phyloP scores from a whole-genome alignment of 768 basidiomycete species.

The Pholiota microspora region DNA sequence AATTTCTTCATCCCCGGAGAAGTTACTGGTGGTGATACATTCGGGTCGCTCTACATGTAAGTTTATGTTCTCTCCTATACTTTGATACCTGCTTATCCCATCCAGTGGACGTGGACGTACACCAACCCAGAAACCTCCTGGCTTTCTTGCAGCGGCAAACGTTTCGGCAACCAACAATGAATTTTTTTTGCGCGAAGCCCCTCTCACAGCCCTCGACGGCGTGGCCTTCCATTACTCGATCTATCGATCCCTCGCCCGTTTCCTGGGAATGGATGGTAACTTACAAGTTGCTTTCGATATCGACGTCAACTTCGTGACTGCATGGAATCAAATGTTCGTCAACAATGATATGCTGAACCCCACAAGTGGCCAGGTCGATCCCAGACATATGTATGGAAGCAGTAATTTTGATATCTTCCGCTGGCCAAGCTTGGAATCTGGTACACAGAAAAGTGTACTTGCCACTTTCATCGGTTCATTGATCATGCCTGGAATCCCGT shows the following conservation, averaged over 20 bases:
- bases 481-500: slow-evolving; percentile 83
- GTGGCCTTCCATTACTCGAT: slow-evolving; percentile 94
- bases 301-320: slow-evolving; percentile 76
- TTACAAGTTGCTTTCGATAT: slow-evolving; percentile 87
- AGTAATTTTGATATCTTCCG: slow-evolving; percentile 95
- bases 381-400: slow-evolving; percentile 87
- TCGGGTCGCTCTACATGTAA: slow-evolving; percentile 83
- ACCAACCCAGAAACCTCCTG: slow-evolving; percentile 62
- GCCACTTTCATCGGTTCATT: slow-evolving; percentile 77
- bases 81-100: slow-evolving; percentile 1
- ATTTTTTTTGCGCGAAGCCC: slow-evolving; percentile 75
- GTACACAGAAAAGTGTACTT: slow-evolving; percentile 71
- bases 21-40: slow-evolving; percentile 91
- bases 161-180: slow-evolving; percentile 56
- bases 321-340: slow-evolving; percentile 92
- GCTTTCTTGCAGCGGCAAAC: slow-evolving; percentile 69
- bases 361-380: slow-evolving; percentile 63
- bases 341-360: slow-evolving; percentile 85
- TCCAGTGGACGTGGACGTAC: slow-evolving; percentile 86
- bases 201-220: slow-evolving; percentile 64
- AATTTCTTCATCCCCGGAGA: slow-evolving; percentile 94
- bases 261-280: slow-evolving; percentile 96
- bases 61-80: slow-evolving; percentile 23
- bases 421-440: slow-evolving; percentile 88
- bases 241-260: slow-evolving; percentile 82